Evolutionary conservation across 306 rosid species (phyloP).

Genomic region (Quercus cerris): DNA sequence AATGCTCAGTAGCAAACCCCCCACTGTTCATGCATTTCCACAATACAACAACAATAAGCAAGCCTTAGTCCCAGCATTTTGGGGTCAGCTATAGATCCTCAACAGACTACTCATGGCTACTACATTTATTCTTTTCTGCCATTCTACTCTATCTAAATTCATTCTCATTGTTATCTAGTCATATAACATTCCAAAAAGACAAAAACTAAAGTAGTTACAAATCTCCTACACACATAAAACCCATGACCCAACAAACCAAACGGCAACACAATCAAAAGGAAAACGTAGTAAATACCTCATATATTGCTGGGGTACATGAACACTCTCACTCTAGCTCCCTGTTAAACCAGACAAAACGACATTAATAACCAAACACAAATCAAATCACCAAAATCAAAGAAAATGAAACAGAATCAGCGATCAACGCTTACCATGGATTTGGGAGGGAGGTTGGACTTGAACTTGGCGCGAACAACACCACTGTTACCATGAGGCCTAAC

Average conservation of each 20-base stretch:
- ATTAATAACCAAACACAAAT: not conserved
- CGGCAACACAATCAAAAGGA: not conserved
- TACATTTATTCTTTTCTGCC: too few species aligned
- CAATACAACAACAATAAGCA: too few species aligned
- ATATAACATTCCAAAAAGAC: not conserved
- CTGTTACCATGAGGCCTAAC: conserved; percentile 88
- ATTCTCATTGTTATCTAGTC: not conserved
- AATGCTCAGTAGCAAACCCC: too few species aligned
- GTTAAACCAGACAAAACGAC: conserved; percentile 13
- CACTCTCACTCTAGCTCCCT: conserved; percentile 87
- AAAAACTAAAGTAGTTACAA: not conserved
- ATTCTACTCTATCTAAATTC: too few species aligned
- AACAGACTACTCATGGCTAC: too few species aligned
- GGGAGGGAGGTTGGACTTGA: conserved; percentile 89
- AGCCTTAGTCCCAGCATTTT: too few species aligned
- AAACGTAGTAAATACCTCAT: conserved; percentile 35
- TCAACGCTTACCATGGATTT: conserved; percentile 65
- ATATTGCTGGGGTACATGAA: conserved; percentile 95
- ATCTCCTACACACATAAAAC: not conserved
- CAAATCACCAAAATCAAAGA: not conserved
- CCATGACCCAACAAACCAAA: not conserved
- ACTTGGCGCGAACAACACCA: conserved; percentile 87
- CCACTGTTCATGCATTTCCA: too few species aligned
- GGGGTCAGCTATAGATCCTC: too few species aligned
- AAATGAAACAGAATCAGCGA: not conserved